A percentile compares a stretch with the other conserved stretches of the same genome.
These are phyloP conservation scores for Yarrowia osloensis DNA, from an alignment of 805 yeast species.

Conservation along the genomic window DNA sequence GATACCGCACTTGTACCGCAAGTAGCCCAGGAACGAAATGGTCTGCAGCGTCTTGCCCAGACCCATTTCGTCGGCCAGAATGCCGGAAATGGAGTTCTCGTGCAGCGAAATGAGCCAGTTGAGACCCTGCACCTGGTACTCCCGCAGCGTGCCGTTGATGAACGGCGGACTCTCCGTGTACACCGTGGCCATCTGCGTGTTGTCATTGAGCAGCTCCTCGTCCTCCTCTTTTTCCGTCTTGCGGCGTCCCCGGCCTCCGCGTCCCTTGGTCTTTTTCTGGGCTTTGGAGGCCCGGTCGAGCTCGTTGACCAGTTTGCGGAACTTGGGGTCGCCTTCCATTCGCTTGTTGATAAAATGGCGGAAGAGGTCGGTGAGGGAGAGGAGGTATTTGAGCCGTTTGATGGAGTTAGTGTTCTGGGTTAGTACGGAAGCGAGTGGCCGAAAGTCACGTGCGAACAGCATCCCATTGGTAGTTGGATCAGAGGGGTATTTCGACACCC, in stretches of 20 bases:
- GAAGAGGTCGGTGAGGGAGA: conserved; percentile 82
- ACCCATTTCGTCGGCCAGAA: conserved; percentile 98
- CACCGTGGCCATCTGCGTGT: conserved; percentile 69
- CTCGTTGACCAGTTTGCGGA: conserved; percentile 45
- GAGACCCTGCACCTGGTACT: conserved; percentile 91
- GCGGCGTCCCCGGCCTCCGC: conserved; percentile 56
- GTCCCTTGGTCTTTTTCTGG: conserved; percentile 31
- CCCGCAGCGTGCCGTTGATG: conserved; percentile 74
- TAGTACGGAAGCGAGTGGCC: not conserved
- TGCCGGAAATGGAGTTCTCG: conserved; percentile 88
- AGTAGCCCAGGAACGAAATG: conserved; percentile 83
- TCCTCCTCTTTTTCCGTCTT: conserved; percentile 96
- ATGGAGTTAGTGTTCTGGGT: conserved; percentile 7
- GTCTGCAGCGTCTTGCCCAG: conserved; percentile 95
- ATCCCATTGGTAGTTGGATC: no score
- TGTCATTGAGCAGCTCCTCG: conserved; percentile 83
- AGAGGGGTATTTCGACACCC: no score
- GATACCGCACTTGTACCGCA: conserved; percentile 73
- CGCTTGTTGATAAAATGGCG: conserved; percentile 83
- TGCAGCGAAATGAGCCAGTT: conserved; percentile 91
- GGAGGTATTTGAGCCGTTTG: conserved; percentile 73
- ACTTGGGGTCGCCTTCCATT: conserved; percentile 73
- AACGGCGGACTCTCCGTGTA: conserved; percentile 83
- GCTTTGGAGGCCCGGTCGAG: conserved; percentile 33
- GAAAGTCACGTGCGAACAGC: not conserved